Evolutionary conservation across 2,329 filamentous ascomycete species (phyloP).

Genomic region (Erysiphe neolycopersici): DNA sequence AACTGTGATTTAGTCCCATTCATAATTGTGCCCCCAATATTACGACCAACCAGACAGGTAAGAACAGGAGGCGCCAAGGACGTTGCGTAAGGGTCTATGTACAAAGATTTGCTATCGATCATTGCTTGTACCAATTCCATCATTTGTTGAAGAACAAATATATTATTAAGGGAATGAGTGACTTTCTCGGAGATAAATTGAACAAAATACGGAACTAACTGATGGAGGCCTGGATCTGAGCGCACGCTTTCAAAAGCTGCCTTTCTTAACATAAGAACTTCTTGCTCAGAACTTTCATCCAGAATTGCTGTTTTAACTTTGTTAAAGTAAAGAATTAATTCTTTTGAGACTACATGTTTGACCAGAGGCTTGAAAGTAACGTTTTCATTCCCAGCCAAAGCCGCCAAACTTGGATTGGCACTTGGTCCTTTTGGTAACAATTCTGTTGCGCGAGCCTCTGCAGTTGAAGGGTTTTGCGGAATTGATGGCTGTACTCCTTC

Average conservation of each 20-base stretch:
- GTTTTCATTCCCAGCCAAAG: conserved; percentile 60
- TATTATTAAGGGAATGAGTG: conserved; percentile 73
- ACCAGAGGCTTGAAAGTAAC: conserved; percentile 68
- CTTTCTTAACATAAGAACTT: conserved; percentile 41
- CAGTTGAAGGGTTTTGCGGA: conserved; percentile 77
- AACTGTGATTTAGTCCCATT: conserved; percentile 39
- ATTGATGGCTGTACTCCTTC: conserved; percentile 94
- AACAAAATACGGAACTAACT: conserved; percentile 87
- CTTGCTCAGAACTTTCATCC: conserved; percentile 65
- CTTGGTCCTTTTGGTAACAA: conserved; percentile 73
- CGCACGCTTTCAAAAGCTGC: conserved; percentile 67
- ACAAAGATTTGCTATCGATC: conserved; percentile 58
- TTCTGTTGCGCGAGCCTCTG: conserved; percentile 61
- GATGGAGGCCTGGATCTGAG: conserved; percentile 78
- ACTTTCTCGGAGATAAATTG: conserved; percentile 92
- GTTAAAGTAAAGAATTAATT: conserved; percentile 89
- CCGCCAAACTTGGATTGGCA: conserved; percentile 62
- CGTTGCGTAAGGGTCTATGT: conserved; percentile 33
- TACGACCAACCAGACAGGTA: conserved; percentile 70
- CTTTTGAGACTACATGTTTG: conserved; percentile 88
- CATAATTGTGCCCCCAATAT: conserved; percentile 22
- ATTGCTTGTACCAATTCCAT: conserved; percentile 73
- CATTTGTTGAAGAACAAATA: conserved; percentile 72
- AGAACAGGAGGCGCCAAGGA: conserved; percentile 62
- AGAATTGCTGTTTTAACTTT: conserved; percentile 76